Base-by-base conservation (phyloP, 148 eudicot species). In the Mesembryanthemum crystallinum region DNA sequence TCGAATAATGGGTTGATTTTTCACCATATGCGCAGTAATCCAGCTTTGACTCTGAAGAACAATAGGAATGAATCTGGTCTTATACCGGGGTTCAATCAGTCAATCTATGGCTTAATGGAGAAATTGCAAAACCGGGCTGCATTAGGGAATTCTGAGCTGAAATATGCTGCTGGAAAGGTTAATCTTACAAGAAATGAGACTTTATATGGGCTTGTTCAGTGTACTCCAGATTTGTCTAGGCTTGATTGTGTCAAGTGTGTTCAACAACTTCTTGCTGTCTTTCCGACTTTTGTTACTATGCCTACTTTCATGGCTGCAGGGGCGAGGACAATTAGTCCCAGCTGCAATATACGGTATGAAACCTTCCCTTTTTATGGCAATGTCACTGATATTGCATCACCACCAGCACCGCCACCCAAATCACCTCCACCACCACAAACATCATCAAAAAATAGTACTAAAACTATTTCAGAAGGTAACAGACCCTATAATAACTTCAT, bases 331-430 rank as follows among this genome's bases (percentile, higher is more conserved):
- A 8, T 60, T 60, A 33, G 39, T 14, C 84, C 82, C 8, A 84
- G 82, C 59, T 77, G 88, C 55, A 75, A 63, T 64, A 29, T 62
- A 27, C 59, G 84, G 69, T 85, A 77, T 59, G 88, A 82, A 67
- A 47, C 52, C 12, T 73, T 74, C 30, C 30, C 47, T 24, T 85
- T 85, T 75, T 71, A 51, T 51, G 81, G 66, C 30, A 78, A 77
- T 52, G 80, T 78, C 2, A 2, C 71, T 21, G 74, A 78, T 52
- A 42, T n/a, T 2, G 63, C 76, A 51, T 17, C 33, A 13, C 66
- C 75, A 0, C 52, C 47, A 37, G 20, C 79, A 29, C 62, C 69
- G 28, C 51, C 74, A 14, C 71, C 45, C 8, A 7, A 8, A 13
- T 1, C 63, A 49, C 9, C 74, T 4, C 51, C 49, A n/a, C n/a